These are phyloP conservation scores for Grammothele lineata DNA, from an alignment of 768 basidiomycete genomes.

Conservation along the genomic window DNA sequence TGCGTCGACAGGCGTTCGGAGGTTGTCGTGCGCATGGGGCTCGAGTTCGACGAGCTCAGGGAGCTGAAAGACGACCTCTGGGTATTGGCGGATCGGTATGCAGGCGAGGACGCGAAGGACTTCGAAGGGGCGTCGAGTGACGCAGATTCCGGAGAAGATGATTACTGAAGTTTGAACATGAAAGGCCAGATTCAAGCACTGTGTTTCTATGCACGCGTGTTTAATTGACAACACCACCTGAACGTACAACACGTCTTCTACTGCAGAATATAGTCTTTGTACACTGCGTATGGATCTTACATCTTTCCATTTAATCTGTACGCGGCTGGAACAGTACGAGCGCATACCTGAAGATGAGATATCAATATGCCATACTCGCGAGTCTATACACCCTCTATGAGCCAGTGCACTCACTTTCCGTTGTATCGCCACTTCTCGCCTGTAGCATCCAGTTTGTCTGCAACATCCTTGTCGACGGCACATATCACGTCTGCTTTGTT, in stretches of 20 bases:
- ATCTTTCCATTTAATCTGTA: background rate
- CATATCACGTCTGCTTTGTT: constrained; percentile 95
- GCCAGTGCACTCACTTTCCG: constrained; percentile 56
- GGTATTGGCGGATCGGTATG: constrained; percentile 48
- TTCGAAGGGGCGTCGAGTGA: too few species aligned
- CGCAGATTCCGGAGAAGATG: too few species aligned
- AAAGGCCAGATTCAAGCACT: too few species aligned
- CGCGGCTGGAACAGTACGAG: constrained; percentile 23
- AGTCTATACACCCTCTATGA: too few species aligned
- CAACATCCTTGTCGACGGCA: constrained; percentile 67
- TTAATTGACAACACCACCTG: too few species aligned
- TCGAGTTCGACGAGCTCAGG: constrained; percentile 52
- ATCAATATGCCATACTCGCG: too few species aligned
- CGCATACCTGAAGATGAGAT: constrained; percentile 17
- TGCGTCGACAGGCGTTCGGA: constrained; percentile 37
- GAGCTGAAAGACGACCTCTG: constrained; percentile 57
- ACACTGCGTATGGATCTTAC: too few species aligned
- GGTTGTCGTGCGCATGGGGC: constrained; percentile 29
- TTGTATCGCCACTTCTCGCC: constrained; percentile 74
- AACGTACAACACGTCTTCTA: too few species aligned
- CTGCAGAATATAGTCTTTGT: too few species aligned
- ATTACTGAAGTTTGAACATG: too few species aligned
- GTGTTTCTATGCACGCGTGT: too few species aligned
- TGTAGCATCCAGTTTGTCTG: constrained; percentile 59
- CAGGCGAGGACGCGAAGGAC: constrained; percentile 27